These are phyloP conservation scores for Striga asiatica DNA, from an alignment of 257 asterid genomes.

Conservation along the genomic window DNA sequence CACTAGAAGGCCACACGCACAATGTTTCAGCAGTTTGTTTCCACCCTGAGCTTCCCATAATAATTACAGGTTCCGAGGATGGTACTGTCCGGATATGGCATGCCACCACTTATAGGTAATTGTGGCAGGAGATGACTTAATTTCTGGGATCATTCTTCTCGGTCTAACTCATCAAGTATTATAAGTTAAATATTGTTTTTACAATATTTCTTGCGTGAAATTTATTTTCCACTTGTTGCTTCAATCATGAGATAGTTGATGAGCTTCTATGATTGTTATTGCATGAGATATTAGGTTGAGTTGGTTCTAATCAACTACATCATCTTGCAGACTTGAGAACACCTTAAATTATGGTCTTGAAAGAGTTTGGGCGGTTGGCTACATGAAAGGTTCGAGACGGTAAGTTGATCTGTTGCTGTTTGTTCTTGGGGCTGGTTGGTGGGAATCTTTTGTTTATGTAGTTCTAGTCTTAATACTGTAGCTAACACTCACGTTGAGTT, in stretches of 20 bases:
- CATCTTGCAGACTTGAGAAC: conserved; percentile 73
- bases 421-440: conserved; percentile 8
- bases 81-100: conserved; percentile 99
- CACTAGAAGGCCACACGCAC: conserved; percentile 98
- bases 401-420: conserved; percentile 23
- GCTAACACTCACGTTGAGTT: not conserved
- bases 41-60: conserved; percentile 98
- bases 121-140: conserved; percentile 8
- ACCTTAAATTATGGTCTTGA: conserved; percentile 95
- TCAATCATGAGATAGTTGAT: too few relatives aligned
- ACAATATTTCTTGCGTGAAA: too few relatives aligned
- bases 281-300: conserved; percentile 6
- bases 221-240: too few relatives aligned
- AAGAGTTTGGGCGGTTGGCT: conserved; percentile 97
- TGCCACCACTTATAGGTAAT: conserved; percentile 85
- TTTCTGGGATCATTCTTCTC: conserved; percentile 5
- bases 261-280: not conserved
- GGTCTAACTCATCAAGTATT: not conserved
- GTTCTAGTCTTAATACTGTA: not conserved
- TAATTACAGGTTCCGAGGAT: conserved; percentile 96
- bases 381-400: conserved; percentile 90
- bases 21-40: conserved; percentile 99
- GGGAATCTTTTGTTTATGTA: not conserved
- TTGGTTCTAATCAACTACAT: conserved; percentile 18
- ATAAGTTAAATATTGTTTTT: too few relatives aligned